Conservation (phyloP, 2,329 filamentous ascomycete genomes). For the Fusarium decemcellulare region DNA sequence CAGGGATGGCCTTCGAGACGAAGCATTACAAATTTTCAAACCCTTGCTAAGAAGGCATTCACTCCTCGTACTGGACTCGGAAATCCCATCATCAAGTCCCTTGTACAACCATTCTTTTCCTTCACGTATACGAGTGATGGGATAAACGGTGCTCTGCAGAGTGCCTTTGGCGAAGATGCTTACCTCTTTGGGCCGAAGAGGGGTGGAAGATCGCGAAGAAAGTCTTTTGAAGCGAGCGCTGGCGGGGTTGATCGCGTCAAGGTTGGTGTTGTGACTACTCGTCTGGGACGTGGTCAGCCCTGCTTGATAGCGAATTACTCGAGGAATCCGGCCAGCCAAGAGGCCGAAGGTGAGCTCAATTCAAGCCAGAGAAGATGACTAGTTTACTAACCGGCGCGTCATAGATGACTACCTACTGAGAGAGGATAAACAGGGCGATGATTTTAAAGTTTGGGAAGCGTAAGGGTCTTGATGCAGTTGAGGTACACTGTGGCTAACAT, state of each 20-base stretch:
- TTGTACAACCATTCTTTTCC: slow-evolving; percentile 19
- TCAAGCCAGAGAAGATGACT: too few species aligned
- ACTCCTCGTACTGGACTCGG: background rate
- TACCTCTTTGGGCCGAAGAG: slow-evolving; percentile 11
- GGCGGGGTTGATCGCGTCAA: slow-evolving; percentile 13
- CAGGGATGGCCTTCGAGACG: background rate
- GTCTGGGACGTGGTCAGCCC: background rate
- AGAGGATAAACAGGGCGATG: background rate
- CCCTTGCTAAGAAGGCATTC: slow-evolving; percentile 11
- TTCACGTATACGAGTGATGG: slow-evolving; percentile 17
- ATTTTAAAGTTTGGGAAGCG: slow-evolving; percentile 33
- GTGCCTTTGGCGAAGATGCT: background rate
- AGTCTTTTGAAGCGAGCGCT: background rate
- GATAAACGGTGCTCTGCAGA: slow-evolving; percentile 12
- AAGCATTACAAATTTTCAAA: background rate
- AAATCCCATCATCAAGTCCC: background rate
- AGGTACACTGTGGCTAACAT: background rate
- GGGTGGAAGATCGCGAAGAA: background rate
- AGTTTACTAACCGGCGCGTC: background rate
- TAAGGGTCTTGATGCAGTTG: background rate
- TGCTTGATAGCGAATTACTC: slow-evolving; percentile 28
- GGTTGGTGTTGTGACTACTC: slow-evolving; percentile 24
- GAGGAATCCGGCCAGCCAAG: slow-evolving; percentile 1
- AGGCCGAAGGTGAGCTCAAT: slow-evolving; percentile 1
- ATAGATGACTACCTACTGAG: slow-evolving; percentile 21